Evolutionary conservation across 805 yeast species (phyloP).

Genomic region (Pichia paraexigua): DNA sequence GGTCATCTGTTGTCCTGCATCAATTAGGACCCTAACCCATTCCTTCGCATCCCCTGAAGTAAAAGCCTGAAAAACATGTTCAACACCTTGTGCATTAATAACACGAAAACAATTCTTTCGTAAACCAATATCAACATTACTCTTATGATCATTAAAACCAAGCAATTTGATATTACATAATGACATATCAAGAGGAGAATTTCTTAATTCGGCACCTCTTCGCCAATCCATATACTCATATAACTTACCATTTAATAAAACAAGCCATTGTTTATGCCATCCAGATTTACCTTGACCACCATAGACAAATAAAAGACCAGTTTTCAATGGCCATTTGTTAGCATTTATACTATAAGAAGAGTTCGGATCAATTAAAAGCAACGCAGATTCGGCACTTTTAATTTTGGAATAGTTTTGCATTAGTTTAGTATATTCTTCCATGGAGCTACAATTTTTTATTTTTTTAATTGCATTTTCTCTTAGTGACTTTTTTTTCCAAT

Average conservation of each 20-base stretch:
- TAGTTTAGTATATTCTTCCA: slow-evolving; percentile 28
- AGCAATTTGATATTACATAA: slow-evolving; percentile 53
- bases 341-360: slow-evolving; percentile 1
- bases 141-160: slow-evolving; percentile 34
- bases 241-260: slow-evolving; percentile 57
- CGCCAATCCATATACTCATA: slow-evolving; percentile 78
- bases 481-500: slow-evolving; percentile 11
- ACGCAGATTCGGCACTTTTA: not conserved
- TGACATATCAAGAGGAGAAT: slow-evolving; percentile 63
- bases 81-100: slow-evolving; percentile 56
- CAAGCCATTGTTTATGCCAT: slow-evolving; percentile 91
- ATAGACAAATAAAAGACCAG: slow-evolving; percentile 48
- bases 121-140: slow-evolving; percentile 31
- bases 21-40: slow-evolving; percentile 61
- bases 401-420: slow-evolving; percentile 28
- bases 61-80: slow-evolving; percentile 68
- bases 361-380: slow-evolving; percentile 5
- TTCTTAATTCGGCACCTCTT: slow-evolving; percentile 51
- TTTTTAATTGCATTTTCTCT: slow-evolving; percentile 15
- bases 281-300: slow-evolving; percentile 57
- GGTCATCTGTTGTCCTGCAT: slow-evolving; percentile 36
- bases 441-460: slow-evolving; percentile 15
- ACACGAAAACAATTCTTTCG: slow-evolving; percentile 65
- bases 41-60: slow-evolving; percentile 55
- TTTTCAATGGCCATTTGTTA: slow-evolving; percentile 12